phyloP scores from a whole-genome alignment of 2,329 filamentous ascomycete genomes.

The Aspergillus uvarum region DNA sequence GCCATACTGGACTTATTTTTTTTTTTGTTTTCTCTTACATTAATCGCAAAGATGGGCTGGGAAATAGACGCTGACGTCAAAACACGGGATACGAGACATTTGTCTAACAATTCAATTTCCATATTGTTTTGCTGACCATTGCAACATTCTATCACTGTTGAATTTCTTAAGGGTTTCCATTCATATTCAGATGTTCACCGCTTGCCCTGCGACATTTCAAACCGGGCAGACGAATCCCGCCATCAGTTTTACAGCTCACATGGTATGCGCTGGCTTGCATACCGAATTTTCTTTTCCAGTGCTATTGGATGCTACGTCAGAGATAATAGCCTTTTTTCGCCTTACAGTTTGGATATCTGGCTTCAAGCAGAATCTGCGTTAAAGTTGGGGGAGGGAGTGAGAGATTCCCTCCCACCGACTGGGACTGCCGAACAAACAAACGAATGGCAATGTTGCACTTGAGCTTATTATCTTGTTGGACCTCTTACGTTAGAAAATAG shows the following conservation, averaged over 20 bases:
- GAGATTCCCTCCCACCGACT: neutral
- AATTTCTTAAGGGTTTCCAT: neutral
- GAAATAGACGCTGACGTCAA: conserved; percentile 14
- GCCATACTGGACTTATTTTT: conserved; percentile 16
- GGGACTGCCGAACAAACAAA: conserved; percentile 9
- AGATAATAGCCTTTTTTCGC: conserved; percentile 10
- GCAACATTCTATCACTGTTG: conserved; percentile 5
- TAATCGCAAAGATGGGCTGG: conserved; percentile 5
- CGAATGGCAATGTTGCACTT: conserved; percentile 19
- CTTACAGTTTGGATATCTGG: neutral
- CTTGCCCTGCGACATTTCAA: conserved; percentile 18
- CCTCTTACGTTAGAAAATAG: conserved; percentile 9
- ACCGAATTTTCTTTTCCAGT: conserved; percentile 9
- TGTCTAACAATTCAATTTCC: conserved; percentile 16
- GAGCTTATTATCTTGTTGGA: conserved; percentile 18
- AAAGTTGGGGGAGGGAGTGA: neutral
- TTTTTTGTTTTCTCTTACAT: conserved; percentile 10
- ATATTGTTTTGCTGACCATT: conserved; percentile 16
- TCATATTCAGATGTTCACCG: conserved; percentile 17
- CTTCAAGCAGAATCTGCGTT: neutral
- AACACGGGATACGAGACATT: conserved; percentile 19
- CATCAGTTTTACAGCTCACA: conserved; percentile 29
- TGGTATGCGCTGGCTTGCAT: conserved; percentile 26
- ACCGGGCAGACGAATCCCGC: conserved; percentile 27
- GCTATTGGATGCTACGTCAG: conserved; percentile 20